Evolutionary conservation across 768 basidiomycete species (phyloP), one percentile per base, ranked within the genome.

Genomic region (Mycena capillaripes): DNA sequence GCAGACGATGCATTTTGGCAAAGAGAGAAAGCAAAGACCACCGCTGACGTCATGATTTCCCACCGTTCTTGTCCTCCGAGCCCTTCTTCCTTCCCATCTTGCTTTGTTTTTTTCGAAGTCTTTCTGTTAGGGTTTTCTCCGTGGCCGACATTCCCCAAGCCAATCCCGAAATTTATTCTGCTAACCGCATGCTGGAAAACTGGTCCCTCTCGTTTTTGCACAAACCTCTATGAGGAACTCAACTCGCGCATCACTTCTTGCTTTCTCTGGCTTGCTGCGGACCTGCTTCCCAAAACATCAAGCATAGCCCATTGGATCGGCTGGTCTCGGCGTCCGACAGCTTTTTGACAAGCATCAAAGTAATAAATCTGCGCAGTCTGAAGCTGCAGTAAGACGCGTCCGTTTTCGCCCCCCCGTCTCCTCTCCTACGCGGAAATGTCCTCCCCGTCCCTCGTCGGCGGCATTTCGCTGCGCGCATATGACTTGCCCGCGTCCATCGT

Each of bases 401-500:
- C 30, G 8, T 11, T n/a, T 23, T n/a, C n/a, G n/a, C 16, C 27
- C 52, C 27, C 25, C 27, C 52, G 14, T 17, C 52, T 29, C 30
- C 11, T 12, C 12, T 23, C 5, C 27, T 53, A 17, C 52, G 25
- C 25, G 16, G 25, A 23, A 10, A 74, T 74, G 73, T 68, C 70
- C 61, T 27, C 57, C 16, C 73, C 73, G 1, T 30, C 73, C 23
- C 60, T 74, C 56, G 66, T 74, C 36, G 73, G 73, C 23, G 73
- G 73, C 32, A 66, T 68, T 40, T 59, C 59, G 1, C 25, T 71
- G 17, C 70, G 70, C 27, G 32, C 34, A n/a, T 74, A 70, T n/a
- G 73, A 74, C 30, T 38, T 74, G 19, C 55, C 70, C 17, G 55
- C 17, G n/a, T 12, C 60, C 0, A 52, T 52, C 50, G 40, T 56